Evolutionary conservation across 2,329 filamentous ascomycete genomes (phyloP).

Genomic region (Hypoxylon sp.): DNA sequence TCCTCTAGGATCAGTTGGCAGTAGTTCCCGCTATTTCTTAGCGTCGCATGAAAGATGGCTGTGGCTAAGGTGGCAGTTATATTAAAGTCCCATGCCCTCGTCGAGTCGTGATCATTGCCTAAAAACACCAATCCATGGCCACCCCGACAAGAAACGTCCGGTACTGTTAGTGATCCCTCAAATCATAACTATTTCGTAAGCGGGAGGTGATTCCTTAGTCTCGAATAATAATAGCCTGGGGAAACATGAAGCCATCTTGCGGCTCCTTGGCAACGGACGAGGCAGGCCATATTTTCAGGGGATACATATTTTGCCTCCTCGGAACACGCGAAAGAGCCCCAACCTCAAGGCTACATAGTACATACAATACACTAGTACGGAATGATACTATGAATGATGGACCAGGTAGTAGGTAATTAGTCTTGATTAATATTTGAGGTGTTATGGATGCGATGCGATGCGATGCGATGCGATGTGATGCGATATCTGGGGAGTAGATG

Average conservation of each 20-base stretch:
- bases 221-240: slow-evolving; percentile 13
- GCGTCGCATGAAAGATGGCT: slow-evolving; percentile 17
- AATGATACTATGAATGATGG: too few species aligned
- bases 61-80: slow-evolving; percentile 23
- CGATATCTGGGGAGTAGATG: too few species aligned
- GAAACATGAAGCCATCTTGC: slow-evolving; percentile 4
- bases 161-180: slow-evolving; percentile 17
- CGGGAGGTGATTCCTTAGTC: slow-evolving; percentile 11
- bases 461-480: too few species aligned
- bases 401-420: too few species aligned
- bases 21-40: background rate
- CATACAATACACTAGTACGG: too few species aligned
- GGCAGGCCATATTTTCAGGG: slow-evolving; percentile 4
- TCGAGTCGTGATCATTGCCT: slow-evolving; percentile 14
- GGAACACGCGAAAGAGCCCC: too few species aligned
- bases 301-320: too few species aligned
- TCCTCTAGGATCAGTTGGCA: slow-evolving; percentile 11
- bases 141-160: too few species aligned
- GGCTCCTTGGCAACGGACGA: slow-evolving; percentile 14
- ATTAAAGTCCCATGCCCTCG: slow-evolving; percentile 5
- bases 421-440: too few species aligned
- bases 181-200: slow-evolving; percentile 8
- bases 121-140: too few species aligned
- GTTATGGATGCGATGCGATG: too few species aligned
- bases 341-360: slow-evolving; percentile 3